These are phyloP conservation scores for Plasmodium inui DNA, from an alignment of 169 alveolate species.

Conservation along the genomic window DNA sequence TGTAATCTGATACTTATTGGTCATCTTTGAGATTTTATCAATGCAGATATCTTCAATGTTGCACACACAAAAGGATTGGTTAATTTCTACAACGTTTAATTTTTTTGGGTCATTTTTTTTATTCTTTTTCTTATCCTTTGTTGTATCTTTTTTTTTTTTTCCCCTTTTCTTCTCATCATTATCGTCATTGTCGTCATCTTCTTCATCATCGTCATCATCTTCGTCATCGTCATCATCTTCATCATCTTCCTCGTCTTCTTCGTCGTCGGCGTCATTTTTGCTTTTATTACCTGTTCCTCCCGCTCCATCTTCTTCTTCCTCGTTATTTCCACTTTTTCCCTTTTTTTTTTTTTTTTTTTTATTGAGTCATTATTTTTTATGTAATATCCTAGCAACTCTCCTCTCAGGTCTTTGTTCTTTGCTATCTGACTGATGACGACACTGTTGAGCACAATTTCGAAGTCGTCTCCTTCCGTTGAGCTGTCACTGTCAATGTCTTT, in stretches of 20 bases:
- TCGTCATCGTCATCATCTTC: constrained; percentile 17
- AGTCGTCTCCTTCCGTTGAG: constrained; percentile 57
- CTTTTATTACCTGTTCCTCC: not conserved
- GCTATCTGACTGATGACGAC: constrained; percentile 66
- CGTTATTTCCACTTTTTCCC: constrained; percentile 2
- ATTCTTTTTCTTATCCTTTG: constrained; percentile 24
- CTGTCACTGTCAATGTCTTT: constrained; percentile 36
- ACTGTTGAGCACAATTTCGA: constrained; percentile 68
- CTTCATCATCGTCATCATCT: constrained; percentile 12
- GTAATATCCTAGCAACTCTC: constrained; percentile 70
- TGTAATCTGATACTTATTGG: constrained; percentile 47
- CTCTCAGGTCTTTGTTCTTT: constrained; percentile 67
- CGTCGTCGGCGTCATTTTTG: not conserved
- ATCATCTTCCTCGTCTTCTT: not conserved
- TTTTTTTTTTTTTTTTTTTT: constrained; percentile 50
- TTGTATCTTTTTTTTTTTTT: not conserved
- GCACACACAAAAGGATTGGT: constrained; percentile 70
- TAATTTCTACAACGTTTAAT: constrained; percentile 51
- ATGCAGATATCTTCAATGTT: constrained; percentile 73
- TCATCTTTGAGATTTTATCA: constrained; percentile 34
- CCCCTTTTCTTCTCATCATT: not conserved
- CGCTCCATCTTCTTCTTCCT: constrained; percentile 2
- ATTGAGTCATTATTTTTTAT: constrained; percentile 29
- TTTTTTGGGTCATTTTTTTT: constrained; percentile 57
- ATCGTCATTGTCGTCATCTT: constrained; percentile 15